These are phyloP conservation scores for Penicillium longicatenatum DNA, from an alignment of 495 filamentous ascomycete species.

Conservation along the genomic window DNA sequence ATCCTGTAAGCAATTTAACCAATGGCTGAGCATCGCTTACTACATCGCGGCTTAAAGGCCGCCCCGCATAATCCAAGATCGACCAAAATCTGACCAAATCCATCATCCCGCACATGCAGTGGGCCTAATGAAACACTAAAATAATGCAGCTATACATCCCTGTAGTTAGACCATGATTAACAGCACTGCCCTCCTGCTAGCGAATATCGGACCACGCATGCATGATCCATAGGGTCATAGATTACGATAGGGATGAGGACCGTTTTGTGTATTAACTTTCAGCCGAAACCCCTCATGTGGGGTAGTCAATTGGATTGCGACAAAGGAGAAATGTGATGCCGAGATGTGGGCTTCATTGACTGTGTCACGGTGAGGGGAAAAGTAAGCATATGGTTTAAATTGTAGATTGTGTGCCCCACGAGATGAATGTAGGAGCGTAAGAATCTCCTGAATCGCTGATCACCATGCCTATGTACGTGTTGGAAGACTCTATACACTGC, in stretches of 20 bases:
- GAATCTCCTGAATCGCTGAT: neutral
- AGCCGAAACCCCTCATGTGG: neutral
- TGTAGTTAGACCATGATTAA: neutral
- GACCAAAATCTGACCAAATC: neutral
- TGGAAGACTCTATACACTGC: neutral
- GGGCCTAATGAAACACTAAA: neutral
- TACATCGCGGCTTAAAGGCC: neutral
- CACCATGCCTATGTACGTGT: neutral
- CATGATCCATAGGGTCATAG: neutral
- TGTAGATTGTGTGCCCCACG: neutral
- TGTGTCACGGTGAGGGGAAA: neutral
- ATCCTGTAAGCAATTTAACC: neutral
- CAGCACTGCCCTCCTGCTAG: neutral
- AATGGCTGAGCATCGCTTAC: neutral
- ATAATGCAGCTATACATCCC: neutral
- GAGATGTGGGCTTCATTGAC: neutral
- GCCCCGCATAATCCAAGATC: neutral
- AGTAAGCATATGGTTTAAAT: neutral
- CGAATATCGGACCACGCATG: neutral
- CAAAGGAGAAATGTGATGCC: neutral
- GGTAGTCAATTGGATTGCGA: neutral
- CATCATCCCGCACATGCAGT: neutral
- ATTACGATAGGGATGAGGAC: neutral
- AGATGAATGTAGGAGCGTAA: neutral
- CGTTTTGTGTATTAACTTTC: neutral